Base-by-base conservation (phyloP, 306 rosid species). In the Biancaea sappan region DNA sequence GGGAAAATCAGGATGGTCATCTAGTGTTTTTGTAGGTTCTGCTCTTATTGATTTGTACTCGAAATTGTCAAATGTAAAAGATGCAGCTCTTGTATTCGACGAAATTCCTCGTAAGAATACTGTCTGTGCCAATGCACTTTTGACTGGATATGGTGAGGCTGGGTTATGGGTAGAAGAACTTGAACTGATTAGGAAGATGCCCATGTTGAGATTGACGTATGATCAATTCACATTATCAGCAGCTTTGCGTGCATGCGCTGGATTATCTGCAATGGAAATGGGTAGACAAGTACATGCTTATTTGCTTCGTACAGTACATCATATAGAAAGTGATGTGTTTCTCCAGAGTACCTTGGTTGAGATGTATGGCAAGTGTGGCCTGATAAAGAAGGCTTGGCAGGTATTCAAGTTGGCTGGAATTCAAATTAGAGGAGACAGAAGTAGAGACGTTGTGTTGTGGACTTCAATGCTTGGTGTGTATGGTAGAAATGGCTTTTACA, bases 311-410 rank as follows among this genome's bases (percentile, higher is more conserved):
- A 71, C 73, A 2, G 26, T 61, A 50, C 61, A 28, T 69, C 72
- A 80, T 77, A 41, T 84, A 69, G 82, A 75, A 51, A 76, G 79
- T 60, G 97, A 92, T 50, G 87, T 83, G 76, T 85, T 83, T 77
- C 82, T 89, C 22, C 90, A 86, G 69, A 86, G 90, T n/a, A 73
- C 95, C 0, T 69, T 87, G 85, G 77, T 87, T 78, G 95, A 91
- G 80, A 87, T 91, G 95, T 91, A 86, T 80, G 95, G 95, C 2
- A 91, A 87, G 75, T 82, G 91, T 83, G 95, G 97, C 46, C 19
- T 89, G 69, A 84, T 83, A 11, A 81, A 79, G 71, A 86, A 87
- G 76, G 92, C 93, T 47, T 60, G 79, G 88, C 77, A 59, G 64
- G 89, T 89, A 32, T 91, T 89, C 69, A 65, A 75, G 66, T 70